Evolutionary conservation across 2,329 filamentous ascomycete genomes (phyloP), one percentile per base, ranked within the genome.

Genomic region (Geosmithia morbida): DNA sequence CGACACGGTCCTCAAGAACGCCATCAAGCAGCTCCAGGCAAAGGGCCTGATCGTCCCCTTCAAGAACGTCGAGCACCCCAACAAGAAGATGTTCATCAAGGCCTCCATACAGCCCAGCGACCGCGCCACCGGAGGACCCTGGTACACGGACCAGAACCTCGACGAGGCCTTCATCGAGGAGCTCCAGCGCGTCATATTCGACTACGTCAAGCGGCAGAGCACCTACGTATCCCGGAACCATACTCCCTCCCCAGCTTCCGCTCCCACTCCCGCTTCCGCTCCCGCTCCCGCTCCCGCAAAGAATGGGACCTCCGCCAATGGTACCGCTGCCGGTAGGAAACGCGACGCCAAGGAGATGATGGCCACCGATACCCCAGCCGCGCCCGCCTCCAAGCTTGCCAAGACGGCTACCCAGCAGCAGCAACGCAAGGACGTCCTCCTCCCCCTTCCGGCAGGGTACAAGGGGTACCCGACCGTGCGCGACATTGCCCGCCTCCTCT

Each of bases 51-150:
- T 98, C 62, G 85, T 85, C 57, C 80, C 82, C 49, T 88, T 97
- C 67, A 92, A 90, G 67, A 92, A 84, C 63, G 88, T 94, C 65
- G 88, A 94, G 66, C 83, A 85, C 59, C 87, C 87, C 26, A 85
- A 83, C 54, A 85, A 92, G 61, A 95, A 94, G 67, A 95, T 94
- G 76, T 98, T 92, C 72, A 94, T 98, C 74, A 82, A 95, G 58
- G 79, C 83, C 47, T 82, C 83, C 52, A 76, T 98, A 51, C 79
- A 81, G 11, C 90, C 92, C 0, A 87, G 83, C 47, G 89, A 96
- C 51, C 85, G 92, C 51, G 86, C 94, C 44, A 94, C 88, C 0
- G 92, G 92, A 44, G 92, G 92, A 2, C 85, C 87, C 8, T 98
- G 90, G 87, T 96, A 92, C 62, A 89, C 86, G 7, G 88, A 95